Evolutionary conservation across 805 yeast species (phyloP), one percentile per base, ranked within the genome.

Genomic region (Candida krabiensis): DNA sequence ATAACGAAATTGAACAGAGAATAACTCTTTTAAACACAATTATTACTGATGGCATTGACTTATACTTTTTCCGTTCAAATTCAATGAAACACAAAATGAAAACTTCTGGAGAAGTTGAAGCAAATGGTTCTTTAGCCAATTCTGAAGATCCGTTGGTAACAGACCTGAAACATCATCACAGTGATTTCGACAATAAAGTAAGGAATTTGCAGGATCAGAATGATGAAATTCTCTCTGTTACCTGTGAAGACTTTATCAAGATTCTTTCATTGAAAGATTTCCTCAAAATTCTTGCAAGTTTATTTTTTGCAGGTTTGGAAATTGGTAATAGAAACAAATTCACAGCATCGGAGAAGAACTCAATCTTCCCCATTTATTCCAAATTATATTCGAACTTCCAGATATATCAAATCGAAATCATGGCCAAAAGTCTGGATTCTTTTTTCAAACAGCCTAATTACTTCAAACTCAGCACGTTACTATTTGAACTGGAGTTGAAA

Each of bases 401-500:
- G 19, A 44, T 48, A 5, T 48, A 56, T 27, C 40, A 54, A n/a
- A 4, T 56, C 5, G 40, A 37, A 7, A 30, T 56, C 9, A 38
- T 54, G 9, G 5, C 41, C n/a, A 40, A 41, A 11, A 47, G 44
- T 34, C 36, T 52, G 6, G 41, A 48, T 33, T 46, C 46, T 26
- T 53, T 56, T 33, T 39, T 49, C 29, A 38, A 40, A 12, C 35
- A 54, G 35, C 55, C 55, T 12, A 32, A 33, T 17, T 54, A 22
- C 28, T 56, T 54, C 35, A 44, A 43, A 28, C 29, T 56, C 13
- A 50, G 47, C 34, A 38, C 56, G 1, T 31, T 52, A 2, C 37
- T 54, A 41, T 54, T 54, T 37, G 57, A 54, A 28, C 18, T 56
- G 17, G 58, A 54, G 24, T 18, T 52, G 13, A 41, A 37, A 23